Percentiles rank a stretch among this genome's conserved stretches.
These are phyloP conservation scores for Laburnicola sp. DNA, from an alignment of 2,329 filamentous ascomycete species.

Conservation along the genomic window DNA sequence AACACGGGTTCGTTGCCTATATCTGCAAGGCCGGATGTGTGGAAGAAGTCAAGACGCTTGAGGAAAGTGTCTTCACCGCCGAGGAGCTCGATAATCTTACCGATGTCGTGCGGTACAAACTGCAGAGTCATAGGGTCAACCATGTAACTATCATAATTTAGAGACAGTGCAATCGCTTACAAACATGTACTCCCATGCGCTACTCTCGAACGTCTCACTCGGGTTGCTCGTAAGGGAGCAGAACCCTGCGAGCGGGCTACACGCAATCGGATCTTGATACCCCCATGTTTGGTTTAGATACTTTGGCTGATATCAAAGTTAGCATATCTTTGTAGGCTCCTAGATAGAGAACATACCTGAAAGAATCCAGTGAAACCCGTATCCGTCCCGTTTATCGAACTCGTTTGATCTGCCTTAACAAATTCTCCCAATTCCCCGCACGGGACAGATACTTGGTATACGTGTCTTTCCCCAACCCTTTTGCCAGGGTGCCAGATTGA, in stretches of 20 bases:
- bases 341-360: constrained; percentile 27
- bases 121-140: neutral
- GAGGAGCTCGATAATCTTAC: constrained; percentile 44
- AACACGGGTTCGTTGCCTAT: constrained; percentile 54
- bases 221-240: constrained; percentile 48
- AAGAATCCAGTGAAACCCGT: constrained; percentile 72
- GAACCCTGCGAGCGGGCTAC: constrained; percentile 34
- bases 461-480: constrained; percentile 58
- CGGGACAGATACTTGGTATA: constrained; percentile 60
- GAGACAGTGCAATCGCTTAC: neutral
- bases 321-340: neutral
- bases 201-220: constrained; percentile 72
- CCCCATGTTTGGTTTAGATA: constrained; percentile 69
- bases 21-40: constrained; percentile 49
- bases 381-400: constrained; percentile 50
- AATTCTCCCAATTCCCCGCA: constrained; percentile 68
- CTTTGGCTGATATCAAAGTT: constrained; percentile 53
- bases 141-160: too few species aligned
- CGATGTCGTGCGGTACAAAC: constrained; percentile 52
- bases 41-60: constrained; percentile 49
- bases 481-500: constrained; percentile 65
- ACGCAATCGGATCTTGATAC: constrained; percentile 63
- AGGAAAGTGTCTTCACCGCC: constrained; percentile 49
- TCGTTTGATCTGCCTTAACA: constrained; percentile 52
- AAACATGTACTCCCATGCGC: constrained; percentile 73